A percentile compares a stretch with the other conserved stretches of the same genome.
phyloP scores from a whole-genome alignment of 108 stramenopile species.

The Pelagomonas calceolata region DNA sequence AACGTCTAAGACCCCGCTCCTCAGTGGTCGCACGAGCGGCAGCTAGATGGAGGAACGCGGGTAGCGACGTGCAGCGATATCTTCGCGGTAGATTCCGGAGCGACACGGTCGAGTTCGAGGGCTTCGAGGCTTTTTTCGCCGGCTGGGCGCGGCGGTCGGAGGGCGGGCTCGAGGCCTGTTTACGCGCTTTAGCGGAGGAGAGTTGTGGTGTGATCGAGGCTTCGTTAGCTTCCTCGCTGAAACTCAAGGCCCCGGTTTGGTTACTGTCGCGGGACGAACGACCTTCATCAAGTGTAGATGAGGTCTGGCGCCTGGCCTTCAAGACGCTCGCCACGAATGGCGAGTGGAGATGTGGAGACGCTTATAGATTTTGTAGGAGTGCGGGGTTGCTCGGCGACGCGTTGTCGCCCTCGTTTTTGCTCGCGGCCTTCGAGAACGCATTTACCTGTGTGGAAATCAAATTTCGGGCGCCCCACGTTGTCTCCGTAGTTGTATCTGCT shows the following conservation, averaged over 20 bases:
- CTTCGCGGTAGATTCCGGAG: too few species aligned
- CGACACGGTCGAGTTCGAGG: neutral
- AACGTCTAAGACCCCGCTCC: too few species aligned
- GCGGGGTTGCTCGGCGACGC: neutral
- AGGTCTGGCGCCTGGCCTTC: neutral
- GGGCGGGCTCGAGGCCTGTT: neutral
- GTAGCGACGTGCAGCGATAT: too few species aligned
- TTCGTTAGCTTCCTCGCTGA: neutral
- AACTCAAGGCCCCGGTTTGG: neutral
- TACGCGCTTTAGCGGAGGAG: neutral
- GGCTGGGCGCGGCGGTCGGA: neutral
- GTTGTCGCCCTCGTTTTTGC: neutral
- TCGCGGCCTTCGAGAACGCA: neutral
- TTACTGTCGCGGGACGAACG: neutral
- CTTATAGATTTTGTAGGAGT: neutral
- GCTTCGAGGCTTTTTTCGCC: neutral
- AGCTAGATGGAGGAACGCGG: too few species aligned
- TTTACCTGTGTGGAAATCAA: too few species aligned
- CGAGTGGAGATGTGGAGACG: neutral
- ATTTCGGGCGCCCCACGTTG: too few species aligned
- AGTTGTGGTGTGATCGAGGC: neutral
- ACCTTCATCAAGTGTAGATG: neutral
- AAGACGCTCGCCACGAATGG: too few species aligned
- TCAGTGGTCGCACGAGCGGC: too few species aligned
- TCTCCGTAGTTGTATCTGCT: too few species aligned